Conservation (phyloP, 2,329 filamentous ascomycete species). For the Pezicula radicicola region DNA sequence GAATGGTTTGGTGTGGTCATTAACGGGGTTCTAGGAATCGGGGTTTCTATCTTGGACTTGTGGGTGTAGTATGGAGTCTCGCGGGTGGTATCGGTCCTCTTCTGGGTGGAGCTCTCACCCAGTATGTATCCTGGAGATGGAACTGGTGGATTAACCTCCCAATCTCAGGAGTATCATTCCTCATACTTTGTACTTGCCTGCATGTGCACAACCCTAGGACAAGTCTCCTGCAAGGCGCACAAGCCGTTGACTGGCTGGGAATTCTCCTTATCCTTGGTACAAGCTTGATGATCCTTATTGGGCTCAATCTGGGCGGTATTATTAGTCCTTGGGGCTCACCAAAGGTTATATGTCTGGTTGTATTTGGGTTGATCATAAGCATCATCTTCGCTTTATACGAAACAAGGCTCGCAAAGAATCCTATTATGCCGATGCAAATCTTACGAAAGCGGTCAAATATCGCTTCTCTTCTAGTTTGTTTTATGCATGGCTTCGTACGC, state of each 20-base stretch:
- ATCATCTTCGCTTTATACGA: conserved; percentile 45
- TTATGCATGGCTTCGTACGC: conserved; percentile 68
- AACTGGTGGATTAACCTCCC: conserved; percentile 37
- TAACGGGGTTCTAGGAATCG: no score
- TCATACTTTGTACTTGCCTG: conserved; percentile 57
- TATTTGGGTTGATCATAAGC: conserved; percentile 53
- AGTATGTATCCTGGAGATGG: conserved; percentile 31
- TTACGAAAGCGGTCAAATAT: conserved; percentile 66
- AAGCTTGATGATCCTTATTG: conserved; percentile 79
- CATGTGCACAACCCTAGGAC: conserved; percentile 59
- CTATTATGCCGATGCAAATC: conserved; percentile 70
- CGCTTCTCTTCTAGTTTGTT: conserved; percentile 62
- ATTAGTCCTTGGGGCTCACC: conserved; percentile 70
- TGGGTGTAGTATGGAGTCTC: conserved; percentile 3
- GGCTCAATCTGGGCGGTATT: conserved; percentile 76
- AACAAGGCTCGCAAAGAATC: conserved; percentile 66
- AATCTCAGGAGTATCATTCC: conserved; percentile 45
- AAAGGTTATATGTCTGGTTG: conserved; percentile 70
- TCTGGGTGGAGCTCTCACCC: conserved; percentile 24
- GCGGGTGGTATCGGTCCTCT: conserved; percentile 19
- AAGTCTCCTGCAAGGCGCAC: conserved; percentile 52
- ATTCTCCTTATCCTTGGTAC: conserved; percentile 63
- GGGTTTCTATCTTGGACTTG: no score
- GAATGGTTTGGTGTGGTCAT: no score
- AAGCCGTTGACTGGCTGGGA: conserved; percentile 55